Conservation (phyloP, 2,329 filamentous ascomycete species). For the Fusarium heterosporum region DNA sequence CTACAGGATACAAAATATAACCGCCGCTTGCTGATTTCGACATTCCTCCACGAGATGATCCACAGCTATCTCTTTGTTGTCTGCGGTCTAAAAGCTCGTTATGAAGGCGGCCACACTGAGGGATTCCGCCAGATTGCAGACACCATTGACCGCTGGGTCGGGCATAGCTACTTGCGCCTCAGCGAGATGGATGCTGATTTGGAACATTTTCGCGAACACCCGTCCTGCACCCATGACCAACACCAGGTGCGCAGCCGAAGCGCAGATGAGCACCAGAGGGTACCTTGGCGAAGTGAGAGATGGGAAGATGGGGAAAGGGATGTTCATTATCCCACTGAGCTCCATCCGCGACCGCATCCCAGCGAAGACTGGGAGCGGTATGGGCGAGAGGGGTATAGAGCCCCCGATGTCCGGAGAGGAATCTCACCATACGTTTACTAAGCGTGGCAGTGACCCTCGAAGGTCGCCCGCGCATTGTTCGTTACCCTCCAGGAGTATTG, state of each 20-base stretch:
- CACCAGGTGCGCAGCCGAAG: conserved; percentile 35
- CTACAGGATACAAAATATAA: conserved; percentile 68
- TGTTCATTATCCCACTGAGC: conserved; percentile 34
- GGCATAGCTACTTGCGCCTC: conserved; percentile 64
- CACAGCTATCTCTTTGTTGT: conserved; percentile 74
- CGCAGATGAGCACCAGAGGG: conserved; percentile 30
- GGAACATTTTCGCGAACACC: conserved; percentile 60
- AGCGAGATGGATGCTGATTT: conserved; percentile 72
- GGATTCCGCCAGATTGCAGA: conserved; percentile 70
- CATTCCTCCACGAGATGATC: conserved; percentile 75
- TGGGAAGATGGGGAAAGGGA: conserved; percentile 35
- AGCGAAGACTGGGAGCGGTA: conserved; percentile 52
- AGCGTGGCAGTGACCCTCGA: conserved; percentile 35
- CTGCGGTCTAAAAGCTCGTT: conserved; percentile 68
- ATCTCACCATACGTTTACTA: conserved; percentile 50
- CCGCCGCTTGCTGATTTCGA: conserved; percentile 70
- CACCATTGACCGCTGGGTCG: conserved; percentile 72
- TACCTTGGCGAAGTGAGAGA: conserved; percentile 33
- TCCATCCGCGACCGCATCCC: conserved; percentile 32
- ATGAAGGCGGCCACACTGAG: conserved; percentile 68
- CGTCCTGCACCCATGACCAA: conserved; percentile 40
- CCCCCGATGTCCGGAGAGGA: conserved; percentile 41
- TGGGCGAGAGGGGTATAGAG: conserved; percentile 50
- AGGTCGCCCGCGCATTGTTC: conserved; percentile 23
- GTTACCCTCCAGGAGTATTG: conserved; percentile 12